A percentile compares a stretch with the other conserved stretches of the same genome.
Evolutionary conservation across 257 asterid genomes (phyloP).

Genomic region (Plantago major): DNA sequence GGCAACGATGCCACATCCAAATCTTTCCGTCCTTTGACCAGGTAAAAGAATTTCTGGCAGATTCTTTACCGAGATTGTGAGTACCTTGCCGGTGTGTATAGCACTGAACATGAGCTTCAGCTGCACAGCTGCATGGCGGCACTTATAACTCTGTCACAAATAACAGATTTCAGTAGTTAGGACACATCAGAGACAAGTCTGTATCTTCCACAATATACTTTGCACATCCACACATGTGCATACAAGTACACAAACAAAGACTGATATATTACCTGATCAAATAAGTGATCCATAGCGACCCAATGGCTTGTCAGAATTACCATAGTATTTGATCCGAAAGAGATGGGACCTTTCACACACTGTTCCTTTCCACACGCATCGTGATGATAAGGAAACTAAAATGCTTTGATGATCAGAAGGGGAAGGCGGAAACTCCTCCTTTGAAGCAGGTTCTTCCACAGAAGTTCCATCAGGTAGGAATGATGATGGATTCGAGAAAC

Average conservation of each 20-base stretch:
- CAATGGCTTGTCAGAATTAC: slow-evolving; percentile 84
- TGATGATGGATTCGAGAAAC: slow-evolving; percentile 27
- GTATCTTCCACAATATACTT: too few species aligned
- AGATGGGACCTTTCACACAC: slow-evolving; percentile 92
- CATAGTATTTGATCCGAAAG: slow-evolving; percentile 85
- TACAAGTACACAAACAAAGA: slow-evolving; percentile 20
- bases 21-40: slow-evolving; percentile 87
- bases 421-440: slow-evolving; percentile 80
- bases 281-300: slow-evolving; percentile 89
- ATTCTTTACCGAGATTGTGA: slow-evolving; percentile 89
- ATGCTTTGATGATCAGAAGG: slow-evolving; percentile 94
- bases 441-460: slow-evolving; percentile 41
- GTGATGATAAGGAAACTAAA: slow-evolving; percentile 81
- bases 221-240: too few species aligned
- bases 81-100: slow-evolving; percentile 96
- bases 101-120: slow-evolving; percentile 96
- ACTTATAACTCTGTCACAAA: slow-evolving; percentile 60
- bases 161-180: neutral
- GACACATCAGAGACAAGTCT: too few species aligned
- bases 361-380: slow-evolving; percentile 95
- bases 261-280: slow-evolving; percentile 69
- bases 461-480: slow-evolving; percentile 33
- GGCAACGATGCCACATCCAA: slow-evolving; percentile 99
- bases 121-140: slow-evolving; percentile 86
- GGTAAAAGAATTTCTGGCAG: slow-evolving; percentile 68